These are phyloP conservation scores for Lactarius evosmus DNA, from an alignment of 768 basidiomycete genomes.

Conservation along the genomic window DNA sequence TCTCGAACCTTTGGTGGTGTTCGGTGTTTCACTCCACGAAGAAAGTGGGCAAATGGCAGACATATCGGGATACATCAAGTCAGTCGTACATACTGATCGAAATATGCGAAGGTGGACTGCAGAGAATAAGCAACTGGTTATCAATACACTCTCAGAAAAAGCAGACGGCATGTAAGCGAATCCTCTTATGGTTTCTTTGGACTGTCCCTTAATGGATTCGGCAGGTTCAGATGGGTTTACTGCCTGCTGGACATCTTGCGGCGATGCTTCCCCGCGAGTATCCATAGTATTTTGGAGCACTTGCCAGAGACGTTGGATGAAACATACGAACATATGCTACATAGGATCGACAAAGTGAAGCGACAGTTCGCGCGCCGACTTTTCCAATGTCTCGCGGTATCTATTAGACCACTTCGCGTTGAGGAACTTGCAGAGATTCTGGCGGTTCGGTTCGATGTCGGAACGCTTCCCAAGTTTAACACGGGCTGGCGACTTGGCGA, in stretches of 20 bases:
- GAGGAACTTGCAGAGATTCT: neutral
- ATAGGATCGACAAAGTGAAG: neutral
- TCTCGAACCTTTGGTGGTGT: neutral
- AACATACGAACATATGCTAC: neutral
- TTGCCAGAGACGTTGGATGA: neutral
- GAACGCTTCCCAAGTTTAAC: neutral
- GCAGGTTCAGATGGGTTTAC: slow-evolving; percentile 8
- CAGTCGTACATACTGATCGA: neutral
- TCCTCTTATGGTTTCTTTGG: neutral
- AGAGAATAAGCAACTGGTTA: slow-evolving; percentile 4
- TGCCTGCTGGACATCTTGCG: neutral
- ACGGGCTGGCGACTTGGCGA: neutral
- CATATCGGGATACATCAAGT: neutral
- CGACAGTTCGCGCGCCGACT: neutral
- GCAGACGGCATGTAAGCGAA: slow-evolving; percentile 5
- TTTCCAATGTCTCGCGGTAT: neutral
- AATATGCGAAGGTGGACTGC: slow-evolving; percentile 2
- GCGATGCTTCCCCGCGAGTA: neutral
- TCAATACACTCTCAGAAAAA: slow-evolving; percentile 1
- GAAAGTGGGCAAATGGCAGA: slow-evolving; percentile 9
- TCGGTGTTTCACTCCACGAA: slow-evolving; percentile 1
- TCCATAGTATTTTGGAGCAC: neutral
- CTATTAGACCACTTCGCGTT: neutral
- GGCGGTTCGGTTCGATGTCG: neutral
- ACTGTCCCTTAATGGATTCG: neutral